These are phyloP conservation scores for Penstemon newberryi DNA, from an alignment of 257 asterid species.

Conservation along the genomic window DNA sequence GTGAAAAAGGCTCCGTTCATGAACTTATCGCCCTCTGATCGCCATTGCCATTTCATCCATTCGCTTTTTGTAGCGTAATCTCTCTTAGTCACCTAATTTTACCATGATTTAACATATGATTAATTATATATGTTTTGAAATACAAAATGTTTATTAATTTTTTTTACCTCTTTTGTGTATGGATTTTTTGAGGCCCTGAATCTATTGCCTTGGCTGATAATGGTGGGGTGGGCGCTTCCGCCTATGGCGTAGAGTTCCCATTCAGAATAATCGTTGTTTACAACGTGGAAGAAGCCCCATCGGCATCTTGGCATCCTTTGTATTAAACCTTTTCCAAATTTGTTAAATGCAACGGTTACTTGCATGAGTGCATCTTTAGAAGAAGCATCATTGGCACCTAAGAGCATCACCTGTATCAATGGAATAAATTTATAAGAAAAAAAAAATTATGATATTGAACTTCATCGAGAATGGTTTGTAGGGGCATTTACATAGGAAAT, in stretches of 20 bases:
- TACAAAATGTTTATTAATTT: background rate
- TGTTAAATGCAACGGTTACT: constrained; percentile 72
- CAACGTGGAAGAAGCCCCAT: constrained; percentile 74
- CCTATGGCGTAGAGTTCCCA: constrained; percentile 88
- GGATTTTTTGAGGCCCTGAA: constrained; percentile 55
- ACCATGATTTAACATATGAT: background rate
- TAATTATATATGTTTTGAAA: background rate
- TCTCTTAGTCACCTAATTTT: constrained; percentile 44
- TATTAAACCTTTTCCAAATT: constrained; percentile 60
- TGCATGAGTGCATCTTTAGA: constrained; percentile 63
- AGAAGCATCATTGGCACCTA: constrained; percentile 64
- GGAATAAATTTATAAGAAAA: too few relatives aligned
- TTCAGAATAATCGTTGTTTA: constrained; percentile 69
- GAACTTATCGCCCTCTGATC: constrained; percentile 50
- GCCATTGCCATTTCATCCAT: constrained; percentile 61
- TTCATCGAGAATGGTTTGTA: too few relatives aligned
- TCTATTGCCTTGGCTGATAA: constrained; percentile 85
- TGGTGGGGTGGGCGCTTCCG: constrained; percentile 71
- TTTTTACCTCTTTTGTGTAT: constrained; percentile 51
- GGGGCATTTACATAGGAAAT: too few relatives aligned
- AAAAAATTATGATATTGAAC: background rate
- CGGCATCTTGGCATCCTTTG: constrained; percentile 92
- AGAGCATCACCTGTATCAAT: constrained; percentile 60
- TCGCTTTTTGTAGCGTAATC: constrained; percentile 36
- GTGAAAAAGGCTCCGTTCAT: constrained; percentile 46